These are phyloP conservation scores for Cystobasidiaceae sp. DNA, from an alignment of 1,284 basidiomycete genomes.

Conservation along the genomic window DNA sequence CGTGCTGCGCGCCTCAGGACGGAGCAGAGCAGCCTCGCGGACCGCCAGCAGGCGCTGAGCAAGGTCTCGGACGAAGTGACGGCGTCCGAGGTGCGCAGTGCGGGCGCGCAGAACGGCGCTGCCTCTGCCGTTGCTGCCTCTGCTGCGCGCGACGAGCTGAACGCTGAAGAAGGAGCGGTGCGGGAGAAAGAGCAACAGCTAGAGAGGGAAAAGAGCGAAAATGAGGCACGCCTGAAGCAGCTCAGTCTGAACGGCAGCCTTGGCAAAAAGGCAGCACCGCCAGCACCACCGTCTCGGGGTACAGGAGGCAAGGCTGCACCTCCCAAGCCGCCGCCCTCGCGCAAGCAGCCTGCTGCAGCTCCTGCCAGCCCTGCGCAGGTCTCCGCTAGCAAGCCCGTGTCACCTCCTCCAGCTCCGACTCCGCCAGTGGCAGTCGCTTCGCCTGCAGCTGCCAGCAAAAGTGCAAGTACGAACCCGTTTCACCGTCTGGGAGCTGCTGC, in stretches of 20 bases:
- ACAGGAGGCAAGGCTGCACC: conserved; percentile 25
- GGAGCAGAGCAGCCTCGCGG: conserved; percentile 48
- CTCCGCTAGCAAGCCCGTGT: no score
- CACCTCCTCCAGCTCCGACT: conserved; percentile 10
- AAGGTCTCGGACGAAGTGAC: conserved; percentile 38
- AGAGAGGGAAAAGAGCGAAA: conserved; percentile 59
- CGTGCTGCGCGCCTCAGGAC: conserved; percentile 43
- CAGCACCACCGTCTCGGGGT: conserved; percentile 36
- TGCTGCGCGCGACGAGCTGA: conserved; percentile 38
- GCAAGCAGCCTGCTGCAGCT: conserved; percentile 27
- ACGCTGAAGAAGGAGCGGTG: conserved; percentile 68
- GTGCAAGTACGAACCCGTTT: conserved; percentile 25
- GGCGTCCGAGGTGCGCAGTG: conserved; percentile 20
- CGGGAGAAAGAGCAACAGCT: conserved; percentile 70
- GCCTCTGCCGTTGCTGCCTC: neutral
- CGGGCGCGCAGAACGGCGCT: neutral
- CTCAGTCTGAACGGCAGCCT: conserved; percentile 48
- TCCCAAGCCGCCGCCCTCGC: conserved; percentile 38
- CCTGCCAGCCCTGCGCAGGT: conserved; percentile 41
- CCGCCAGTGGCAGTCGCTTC: conserved; percentile 34
- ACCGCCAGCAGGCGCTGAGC: conserved; percentile 51
- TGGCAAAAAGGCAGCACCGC: conserved; percentile 52
- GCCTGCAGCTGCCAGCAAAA: conserved; percentile 39
- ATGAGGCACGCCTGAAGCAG: conserved; percentile 37
- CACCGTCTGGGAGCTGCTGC: conserved; percentile 16